Percentiles rank a stretch among this genome's conserved stretches.
Conservation (phyloP, 2,329 filamentous ascomycete species). For the Calonectria hongkongensis region DNA sequence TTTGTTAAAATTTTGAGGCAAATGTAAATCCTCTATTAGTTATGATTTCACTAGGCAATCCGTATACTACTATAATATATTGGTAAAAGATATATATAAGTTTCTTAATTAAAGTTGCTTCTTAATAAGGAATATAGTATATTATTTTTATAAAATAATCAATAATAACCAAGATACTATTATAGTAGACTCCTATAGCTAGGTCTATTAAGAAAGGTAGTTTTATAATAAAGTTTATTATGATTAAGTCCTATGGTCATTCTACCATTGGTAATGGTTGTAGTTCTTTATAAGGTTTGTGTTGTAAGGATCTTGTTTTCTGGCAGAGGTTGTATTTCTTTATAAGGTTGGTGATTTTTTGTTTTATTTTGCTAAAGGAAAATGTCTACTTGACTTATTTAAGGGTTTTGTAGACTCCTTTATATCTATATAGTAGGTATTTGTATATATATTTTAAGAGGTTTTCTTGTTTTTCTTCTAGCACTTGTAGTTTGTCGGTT, state of each 20-base stretch:
- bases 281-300: conserved; percentile 39
- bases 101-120: background rate
- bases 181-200: conserved; percentile 30
- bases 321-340: too few species aligned
- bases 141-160: conserved; percentile 27
- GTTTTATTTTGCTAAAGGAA: conserved; percentile 5
- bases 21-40: conserved; percentile 16
- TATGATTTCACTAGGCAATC: too few species aligned
- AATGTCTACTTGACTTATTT: conserved; percentile 30
- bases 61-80: too few species aligned
- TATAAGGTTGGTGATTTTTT: too few species aligned
- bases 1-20: conserved; percentile 32
- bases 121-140: conserved; percentile 18
- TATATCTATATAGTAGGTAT: conserved; percentile 34
- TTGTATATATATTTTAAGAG: conserved; percentile 33
- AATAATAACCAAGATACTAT: conserved; percentile 42
- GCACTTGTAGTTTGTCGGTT: background rate
- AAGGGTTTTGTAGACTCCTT: conserved; percentile 37
- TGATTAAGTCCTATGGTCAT: conserved; percentile 39
- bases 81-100: background rate
- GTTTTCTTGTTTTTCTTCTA: conserved; percentile 30
- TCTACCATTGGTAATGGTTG: conserved; percentile 31
- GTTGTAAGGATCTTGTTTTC: too few species aligned
- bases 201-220: conserved; percentile 34
- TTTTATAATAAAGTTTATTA: conserved; percentile 41